Evolutionary conservation across 1,284 basidiomycete species (phyloP).

Genomic region (Marasmius fiardii): DNA sequence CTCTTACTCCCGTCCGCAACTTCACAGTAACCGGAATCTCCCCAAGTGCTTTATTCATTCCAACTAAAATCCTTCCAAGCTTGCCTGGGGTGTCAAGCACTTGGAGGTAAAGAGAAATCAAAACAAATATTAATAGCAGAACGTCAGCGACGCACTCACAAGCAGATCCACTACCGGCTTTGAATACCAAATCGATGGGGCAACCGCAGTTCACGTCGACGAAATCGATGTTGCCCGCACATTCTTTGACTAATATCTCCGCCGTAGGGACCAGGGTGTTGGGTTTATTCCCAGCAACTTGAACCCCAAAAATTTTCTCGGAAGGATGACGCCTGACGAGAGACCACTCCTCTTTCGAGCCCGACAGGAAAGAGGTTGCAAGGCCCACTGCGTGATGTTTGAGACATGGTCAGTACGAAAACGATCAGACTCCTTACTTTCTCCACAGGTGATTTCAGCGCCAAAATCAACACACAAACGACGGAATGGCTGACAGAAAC

Average conservation of each 20-base stretch:
- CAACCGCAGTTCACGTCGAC: constrained; percentile 97
- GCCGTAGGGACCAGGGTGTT: constrained; percentile 77
- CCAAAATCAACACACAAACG: constrained; percentile 85
- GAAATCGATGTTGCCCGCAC: constrained; percentile 71
- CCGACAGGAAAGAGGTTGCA: constrained; percentile 76
- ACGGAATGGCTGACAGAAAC: constrained; percentile 77
- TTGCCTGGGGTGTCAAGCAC: constrained; percentile 84
- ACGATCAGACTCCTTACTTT: constrained; percentile 53
- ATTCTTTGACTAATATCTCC: constrained; percentile 78
- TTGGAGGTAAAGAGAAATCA: constrained; percentile 22
- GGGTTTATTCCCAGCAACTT: constrained; percentile 80
- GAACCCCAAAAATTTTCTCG: constrained; percentile 90
- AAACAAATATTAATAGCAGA: not conserved
- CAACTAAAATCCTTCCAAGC: constrained; percentile 83
- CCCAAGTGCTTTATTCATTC: constrained; percentile 91
- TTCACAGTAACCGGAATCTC: constrained; percentile 97
- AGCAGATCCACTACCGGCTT: constrained; percentile 87
- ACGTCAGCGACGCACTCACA: constrained; percentile 40
- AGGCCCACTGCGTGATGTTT: constrained; percentile 61
- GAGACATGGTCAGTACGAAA: not conserved
- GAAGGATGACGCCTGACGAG: constrained; percentile 84
- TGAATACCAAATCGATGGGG: constrained; percentile 96
- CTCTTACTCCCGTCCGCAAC: constrained; percentile 88
- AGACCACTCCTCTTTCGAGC: constrained; percentile 90
- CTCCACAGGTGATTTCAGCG: constrained; percentile 93